phyloP scores from a whole-genome alignment of 2,329 filamentous ascomycete species.

The Annulohypoxylon truncatum region DNA sequence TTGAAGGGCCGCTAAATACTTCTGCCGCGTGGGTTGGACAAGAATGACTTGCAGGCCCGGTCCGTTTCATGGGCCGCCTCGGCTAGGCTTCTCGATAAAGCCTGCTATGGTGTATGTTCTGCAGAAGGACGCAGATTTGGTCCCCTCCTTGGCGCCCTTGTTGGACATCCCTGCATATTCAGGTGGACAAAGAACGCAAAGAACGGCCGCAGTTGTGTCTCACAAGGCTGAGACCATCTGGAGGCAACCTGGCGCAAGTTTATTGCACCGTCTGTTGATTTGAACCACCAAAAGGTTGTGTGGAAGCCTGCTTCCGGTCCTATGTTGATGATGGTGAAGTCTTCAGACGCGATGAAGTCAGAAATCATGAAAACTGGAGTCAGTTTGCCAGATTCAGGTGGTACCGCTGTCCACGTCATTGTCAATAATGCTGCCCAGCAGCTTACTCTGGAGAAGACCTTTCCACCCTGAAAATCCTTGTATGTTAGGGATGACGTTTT shows the following conservation, averaged over 20 bases:
- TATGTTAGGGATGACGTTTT: constrained; percentile 23
- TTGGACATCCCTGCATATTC: constrained; percentile 40
- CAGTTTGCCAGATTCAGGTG: constrained; percentile 24
- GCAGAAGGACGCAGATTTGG: constrained; percentile 37
- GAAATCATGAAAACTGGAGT: constrained; percentile 26
- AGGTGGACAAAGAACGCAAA: constrained; percentile 28
- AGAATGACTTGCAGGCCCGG: constrained; percentile 40
- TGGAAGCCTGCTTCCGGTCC: constrained; percentile 25
- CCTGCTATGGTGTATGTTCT: constrained; percentile 38
- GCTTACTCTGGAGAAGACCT: constrained; percentile 21
- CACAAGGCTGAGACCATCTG: constrained; percentile 47
- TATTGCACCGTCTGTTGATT: constrained; percentile 24
- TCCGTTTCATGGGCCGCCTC: constrained; percentile 37
- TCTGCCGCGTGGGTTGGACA: constrained; percentile 39
- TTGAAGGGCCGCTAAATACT: constrained; percentile 23
- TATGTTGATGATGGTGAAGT: background rate
- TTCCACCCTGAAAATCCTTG: constrained; percentile 13
- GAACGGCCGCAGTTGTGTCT: constrained; percentile 34
- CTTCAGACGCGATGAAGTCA: constrained; percentile 18
- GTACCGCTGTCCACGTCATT: constrained; percentile 30
- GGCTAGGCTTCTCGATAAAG: constrained; percentile 36
- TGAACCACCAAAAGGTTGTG: constrained; percentile 23
- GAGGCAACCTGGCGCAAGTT: constrained; percentile 33
- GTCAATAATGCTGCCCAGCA: constrained; percentile 24
- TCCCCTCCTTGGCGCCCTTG: constrained; percentile 31